Evolutionary conservation across 345 rosid genomes (phyloP).

Genomic region (Lepidium aucheri): DNA sequence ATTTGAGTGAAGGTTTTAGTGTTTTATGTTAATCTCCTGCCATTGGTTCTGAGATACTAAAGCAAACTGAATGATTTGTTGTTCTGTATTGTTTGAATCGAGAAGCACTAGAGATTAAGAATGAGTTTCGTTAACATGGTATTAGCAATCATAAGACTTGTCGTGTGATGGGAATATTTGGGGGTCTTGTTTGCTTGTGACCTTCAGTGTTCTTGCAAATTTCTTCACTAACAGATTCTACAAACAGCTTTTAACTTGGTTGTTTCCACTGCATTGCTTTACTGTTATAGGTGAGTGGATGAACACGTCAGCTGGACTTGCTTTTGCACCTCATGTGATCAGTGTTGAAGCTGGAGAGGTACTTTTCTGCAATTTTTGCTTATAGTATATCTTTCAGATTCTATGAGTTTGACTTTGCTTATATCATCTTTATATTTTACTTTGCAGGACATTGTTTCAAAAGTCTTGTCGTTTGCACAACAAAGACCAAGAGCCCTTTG

Average conservation of each 20-base stretch:
- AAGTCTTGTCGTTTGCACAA: constrained; percentile 58
- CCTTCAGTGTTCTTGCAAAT: too few species aligned
- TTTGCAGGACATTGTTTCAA: constrained; percentile 72
- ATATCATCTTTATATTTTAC: neutral
- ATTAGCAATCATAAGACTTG: neutral
- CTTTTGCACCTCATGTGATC: constrained; percentile 85
- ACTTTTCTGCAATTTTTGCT: neutral
- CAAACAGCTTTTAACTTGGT: neutral
- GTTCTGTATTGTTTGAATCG: neutral
- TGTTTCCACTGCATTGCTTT: neutral
- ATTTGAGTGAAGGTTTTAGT: neutral
- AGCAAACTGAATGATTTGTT: neutral
- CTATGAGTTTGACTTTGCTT: neutral
- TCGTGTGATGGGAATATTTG: neutral
- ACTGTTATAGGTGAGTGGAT: constrained; percentile 77
- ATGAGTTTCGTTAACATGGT: neutral
- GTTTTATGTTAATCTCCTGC: neutral
- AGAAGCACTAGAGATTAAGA: neutral
- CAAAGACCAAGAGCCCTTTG: constrained; percentile 87
- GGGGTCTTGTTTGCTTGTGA: neutral
- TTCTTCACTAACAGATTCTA: neutral
- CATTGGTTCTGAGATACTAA: neutral
- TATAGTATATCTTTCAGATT: neutral
- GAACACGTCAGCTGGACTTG: constrained; percentile 82
- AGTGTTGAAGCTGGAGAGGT: constrained; percentile 78